phyloP scores from a whole-genome alignment of 306 rosid genomes.

The Abrus pulchellus region DNA sequence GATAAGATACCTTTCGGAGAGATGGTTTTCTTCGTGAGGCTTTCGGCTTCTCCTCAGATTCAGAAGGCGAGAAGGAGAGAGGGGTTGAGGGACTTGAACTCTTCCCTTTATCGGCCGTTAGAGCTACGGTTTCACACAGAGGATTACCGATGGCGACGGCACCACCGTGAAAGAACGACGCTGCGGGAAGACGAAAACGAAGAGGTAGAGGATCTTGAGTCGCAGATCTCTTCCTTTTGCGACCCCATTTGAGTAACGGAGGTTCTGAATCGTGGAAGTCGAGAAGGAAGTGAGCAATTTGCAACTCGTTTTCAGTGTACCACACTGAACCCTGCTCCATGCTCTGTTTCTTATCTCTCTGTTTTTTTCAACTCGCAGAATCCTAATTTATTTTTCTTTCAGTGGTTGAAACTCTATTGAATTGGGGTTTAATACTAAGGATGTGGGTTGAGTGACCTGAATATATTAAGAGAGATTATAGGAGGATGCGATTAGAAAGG shows the following conservation, averaged over 20 bases:
- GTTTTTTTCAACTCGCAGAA: background rate
- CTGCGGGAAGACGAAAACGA: background rate
- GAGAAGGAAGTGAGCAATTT: background rate
- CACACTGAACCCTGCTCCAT: background rate
- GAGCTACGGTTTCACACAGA: too few relatives aligned
- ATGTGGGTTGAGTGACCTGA: too few relatives aligned
- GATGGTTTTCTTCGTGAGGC: background rate
- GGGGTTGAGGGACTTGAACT: conserved; percentile 61
- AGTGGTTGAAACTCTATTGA: too few relatives aligned
- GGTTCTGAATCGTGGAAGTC: background rate
- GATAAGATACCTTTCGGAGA: conserved; percentile 56
- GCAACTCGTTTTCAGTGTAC: background rate
- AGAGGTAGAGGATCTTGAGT: background rate
- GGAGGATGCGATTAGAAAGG: too few relatives aligned
- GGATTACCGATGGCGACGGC: background rate
- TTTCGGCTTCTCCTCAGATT: conserved; percentile 63
- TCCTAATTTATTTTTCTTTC: background rate
- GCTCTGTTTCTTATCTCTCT: background rate
- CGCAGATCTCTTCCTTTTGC: conserved; percentile 65
- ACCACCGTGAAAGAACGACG: background rate
- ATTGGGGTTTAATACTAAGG: too few relatives aligned
- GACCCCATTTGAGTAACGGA: conserved; percentile 48
- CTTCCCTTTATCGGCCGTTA: conserved; percentile 28
- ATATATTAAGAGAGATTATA: too few relatives aligned
- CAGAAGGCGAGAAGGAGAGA: conserved; percentile 54